Evolutionary conservation across 495 filamentous ascomycete genomes (phyloP), one percentile per base, ranked within the genome.

Genomic region (Umbilicaria muhlenbergii): DNA sequence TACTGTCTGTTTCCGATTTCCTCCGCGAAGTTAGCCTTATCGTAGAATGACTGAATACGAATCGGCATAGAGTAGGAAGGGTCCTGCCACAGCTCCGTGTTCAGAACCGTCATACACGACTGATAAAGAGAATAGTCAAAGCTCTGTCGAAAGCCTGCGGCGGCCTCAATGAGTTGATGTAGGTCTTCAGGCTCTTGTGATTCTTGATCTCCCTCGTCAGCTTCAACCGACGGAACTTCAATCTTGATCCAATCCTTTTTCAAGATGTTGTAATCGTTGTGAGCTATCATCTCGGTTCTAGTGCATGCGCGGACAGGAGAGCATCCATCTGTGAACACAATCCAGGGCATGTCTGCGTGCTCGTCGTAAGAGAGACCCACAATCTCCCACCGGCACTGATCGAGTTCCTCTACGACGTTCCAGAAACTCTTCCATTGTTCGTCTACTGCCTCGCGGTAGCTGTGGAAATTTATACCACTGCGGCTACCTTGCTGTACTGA

Each of bases 381-480:
- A 2, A 80, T 74, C 53, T 94, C 86, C 5, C 80, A 78, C 53
- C 87, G 72, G 46, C 83, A 78, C 47, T 80, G 86, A 53, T 99
- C 82, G 17, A 99, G 70, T 54, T 96, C 88, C 11, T 77, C 66
- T 39, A 88, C 69, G 17, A 95, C 69, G 34, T 88, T 78, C 64
- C 83, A 91, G 61, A 91, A 92, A 36, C 84, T 71, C 35, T 80
- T 75, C 92, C 91, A 98, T 54, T 95, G 88, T 8, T 78, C 66
- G 55, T 87, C 77, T 34, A 78, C 79, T 28, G 81, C 76, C 24
- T 62, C 60, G 35, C 77, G 70, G 57, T 82, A 88, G 35, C 78
- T 73, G 12, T 76, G 69, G 46, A 82, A 83, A 47, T 91, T 80
- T 53, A 80, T 72, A n/a, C 24, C 44, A n/a, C 70, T 71, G 6